These are phyloP conservation scores for Trichosanthes cucumerina DNA, from an alignment of 306 rosid genomes.

Conservation along the genomic window DNA sequence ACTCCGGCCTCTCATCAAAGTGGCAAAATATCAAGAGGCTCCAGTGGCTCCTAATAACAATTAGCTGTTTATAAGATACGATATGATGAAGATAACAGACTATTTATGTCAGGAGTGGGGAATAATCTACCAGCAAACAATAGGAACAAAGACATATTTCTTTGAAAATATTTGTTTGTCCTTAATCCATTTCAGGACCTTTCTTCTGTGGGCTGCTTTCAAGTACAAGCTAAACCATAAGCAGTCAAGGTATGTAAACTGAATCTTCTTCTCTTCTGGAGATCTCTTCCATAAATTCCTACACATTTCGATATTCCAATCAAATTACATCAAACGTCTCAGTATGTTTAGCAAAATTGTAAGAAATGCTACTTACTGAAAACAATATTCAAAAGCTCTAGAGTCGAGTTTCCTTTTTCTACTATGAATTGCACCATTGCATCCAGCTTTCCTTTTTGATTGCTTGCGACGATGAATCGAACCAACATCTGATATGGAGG, in stretches of 20 bases:
- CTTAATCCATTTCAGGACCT: constrained; percentile 66
- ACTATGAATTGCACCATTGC: constrained; percentile 12
- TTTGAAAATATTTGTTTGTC: constrained; percentile 49
- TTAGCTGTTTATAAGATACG: constrained; percentile 11
- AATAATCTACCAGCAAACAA: constrained; percentile 60
- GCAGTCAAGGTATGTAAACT: constrained; percentile 48
- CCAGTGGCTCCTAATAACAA: constrained; percentile 61
- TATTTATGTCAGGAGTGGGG: neutral
- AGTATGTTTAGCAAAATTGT: neutral
- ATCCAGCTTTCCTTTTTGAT: constrained; percentile 18
- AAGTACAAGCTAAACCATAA: constrained; percentile 57
- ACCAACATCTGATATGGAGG: neutral
- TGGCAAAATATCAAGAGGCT: constrained; percentile 68
- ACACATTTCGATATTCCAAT: constrained; percentile 19
- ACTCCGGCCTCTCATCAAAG: constrained; percentile 43
- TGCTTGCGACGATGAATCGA: constrained; percentile 13
- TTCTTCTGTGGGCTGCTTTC: constrained; percentile 22
- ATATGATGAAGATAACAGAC: neutral
- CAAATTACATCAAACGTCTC: constrained; percentile 5
- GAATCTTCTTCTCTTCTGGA: constrained; percentile 43
- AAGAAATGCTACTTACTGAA: constrained; percentile 34
- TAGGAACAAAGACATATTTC: constrained; percentile 74
- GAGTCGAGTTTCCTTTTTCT: constrained; percentile 32
- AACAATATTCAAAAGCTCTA: constrained; percentile 32
- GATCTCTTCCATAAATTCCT: constrained; percentile 60